Conservation (phyloP, 257 asterid genomes). For the Datura wrightii region DNA sequence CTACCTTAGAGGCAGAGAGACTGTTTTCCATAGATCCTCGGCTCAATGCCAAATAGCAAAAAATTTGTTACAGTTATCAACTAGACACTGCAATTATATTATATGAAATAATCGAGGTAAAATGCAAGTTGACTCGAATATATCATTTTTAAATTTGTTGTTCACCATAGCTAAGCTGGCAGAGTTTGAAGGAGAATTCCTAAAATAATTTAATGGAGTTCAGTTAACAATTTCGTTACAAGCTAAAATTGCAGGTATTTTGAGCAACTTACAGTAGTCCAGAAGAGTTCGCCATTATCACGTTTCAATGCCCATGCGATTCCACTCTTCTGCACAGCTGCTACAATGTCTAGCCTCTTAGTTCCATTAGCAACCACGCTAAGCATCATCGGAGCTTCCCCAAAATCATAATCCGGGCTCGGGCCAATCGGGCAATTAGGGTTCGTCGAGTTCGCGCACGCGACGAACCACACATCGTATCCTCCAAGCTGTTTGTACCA, state of each 20-base stretch:
- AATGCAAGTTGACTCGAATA: too few relatives aligned
- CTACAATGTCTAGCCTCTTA: constrained; percentile 41
- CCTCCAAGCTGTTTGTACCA: constrained; percentile 68
- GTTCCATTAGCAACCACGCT: constrained; percentile 32
- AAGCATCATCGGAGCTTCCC: constrained; percentile 65
- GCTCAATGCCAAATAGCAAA: too few relatives aligned
- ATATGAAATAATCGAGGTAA: background rate
- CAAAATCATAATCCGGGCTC: constrained; percentile 57
- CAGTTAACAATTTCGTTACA: too few relatives aligned
- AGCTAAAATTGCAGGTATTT: too few relatives aligned
- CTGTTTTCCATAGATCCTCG: too few relatives aligned
- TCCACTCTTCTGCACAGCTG: constrained; percentile 65
- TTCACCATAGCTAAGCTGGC: too few relatives aligned
- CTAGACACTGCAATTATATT: too few relatives aligned
- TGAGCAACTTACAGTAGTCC: constrained; percentile 49
- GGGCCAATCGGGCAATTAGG: constrained; percentile 63
- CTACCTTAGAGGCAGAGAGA: too few relatives aligned
- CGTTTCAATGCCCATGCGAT: constrained; percentile 58
- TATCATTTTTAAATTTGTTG: too few relatives aligned
- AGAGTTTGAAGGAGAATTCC: too few relatives aligned
- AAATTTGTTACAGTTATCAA: too few relatives aligned
- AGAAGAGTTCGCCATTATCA: constrained; percentile 46
- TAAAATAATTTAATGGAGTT: too few relatives aligned
- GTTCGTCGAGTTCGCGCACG: constrained; percentile 42
- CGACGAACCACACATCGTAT: constrained; percentile 56